phyloP scores from a whole-genome alignment of 2,329 filamentous ascomycete genomes.

The Penicillium freii region DNA sequence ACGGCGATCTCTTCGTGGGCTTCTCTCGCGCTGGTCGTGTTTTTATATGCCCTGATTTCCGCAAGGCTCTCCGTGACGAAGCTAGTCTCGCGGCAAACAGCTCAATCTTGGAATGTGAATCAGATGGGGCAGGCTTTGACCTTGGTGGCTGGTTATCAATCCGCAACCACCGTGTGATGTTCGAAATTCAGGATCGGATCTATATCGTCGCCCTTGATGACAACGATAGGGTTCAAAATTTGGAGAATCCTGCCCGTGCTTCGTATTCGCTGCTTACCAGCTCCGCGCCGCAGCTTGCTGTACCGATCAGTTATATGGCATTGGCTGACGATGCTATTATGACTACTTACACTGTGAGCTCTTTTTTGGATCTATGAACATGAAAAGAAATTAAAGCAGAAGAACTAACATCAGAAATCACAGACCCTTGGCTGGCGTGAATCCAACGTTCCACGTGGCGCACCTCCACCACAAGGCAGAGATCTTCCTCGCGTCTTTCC shows the following conservation, averaged over 20 bases:
- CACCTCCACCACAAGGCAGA: conserved; percentile 18
- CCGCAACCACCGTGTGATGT: conserved; percentile 43
- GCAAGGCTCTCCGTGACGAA: conserved; percentile 34
- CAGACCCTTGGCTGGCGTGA: conserved; percentile 35
- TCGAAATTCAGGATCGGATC: conserved; percentile 45
- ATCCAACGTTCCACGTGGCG: conserved; percentile 18
- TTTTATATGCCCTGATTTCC: conserved; percentile 48
- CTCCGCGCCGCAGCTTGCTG: conserved; percentile 39
- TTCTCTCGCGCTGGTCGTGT: conserved; percentile 45
- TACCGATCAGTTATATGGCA: conserved; percentile 50
- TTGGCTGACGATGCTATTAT: conserved; percentile 50
- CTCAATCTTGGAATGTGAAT: conserved; percentile 44
- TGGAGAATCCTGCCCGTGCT: conserved; percentile 20
- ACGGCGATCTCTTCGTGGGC: conserved; percentile 44
- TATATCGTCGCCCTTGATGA: conserved; percentile 46
- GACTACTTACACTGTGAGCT: conserved; percentile 43
- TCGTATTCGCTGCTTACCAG: conserved; percentile 38
- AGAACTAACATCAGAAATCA: conserved; percentile 13
- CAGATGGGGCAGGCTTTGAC: conserved; percentile 43
- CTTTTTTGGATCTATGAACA: background rate
- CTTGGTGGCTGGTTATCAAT: conserved; percentile 50
- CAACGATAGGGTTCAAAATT: conserved; percentile 28
- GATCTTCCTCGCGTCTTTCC: conserved; percentile 36
- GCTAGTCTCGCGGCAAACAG: conserved; percentile 27
- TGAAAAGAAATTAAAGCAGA: background rate